Evolutionary conservation across 2,329 filamentous ascomycete species (phyloP).

Genomic region (Rhinocladiella mackenziei): DNA sequence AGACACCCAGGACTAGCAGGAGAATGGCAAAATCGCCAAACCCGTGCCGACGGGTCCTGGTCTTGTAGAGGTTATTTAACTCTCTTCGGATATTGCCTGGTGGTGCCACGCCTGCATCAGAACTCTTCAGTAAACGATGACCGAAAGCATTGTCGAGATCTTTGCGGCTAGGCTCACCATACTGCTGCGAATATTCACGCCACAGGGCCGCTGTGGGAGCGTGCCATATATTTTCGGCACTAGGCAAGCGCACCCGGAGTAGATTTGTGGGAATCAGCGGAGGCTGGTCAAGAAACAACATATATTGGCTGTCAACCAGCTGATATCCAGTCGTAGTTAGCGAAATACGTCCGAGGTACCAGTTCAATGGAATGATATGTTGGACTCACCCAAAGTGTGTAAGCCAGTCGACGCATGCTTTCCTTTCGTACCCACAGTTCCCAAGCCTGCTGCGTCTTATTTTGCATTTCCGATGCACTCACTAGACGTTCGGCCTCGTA

Average conservation of each 20-base stretch:
- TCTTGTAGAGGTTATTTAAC: background rate
- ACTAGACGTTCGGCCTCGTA: background rate
- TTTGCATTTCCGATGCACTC: background rate
- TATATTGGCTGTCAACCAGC: background rate
- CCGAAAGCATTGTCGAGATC: background rate
- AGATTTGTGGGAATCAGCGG: background rate
- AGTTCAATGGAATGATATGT: background rate
- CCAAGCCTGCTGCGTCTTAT: background rate
- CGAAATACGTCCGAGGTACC: background rate
- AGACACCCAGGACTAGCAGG: background rate
- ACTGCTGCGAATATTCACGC: background rate
- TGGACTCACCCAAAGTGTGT: background rate
- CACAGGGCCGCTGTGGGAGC: background rate
- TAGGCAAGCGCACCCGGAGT: background rate
- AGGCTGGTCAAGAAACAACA: background rate
- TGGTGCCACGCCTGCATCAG: background rate
- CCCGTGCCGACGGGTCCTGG: background rate
- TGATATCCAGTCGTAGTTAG: background rate
- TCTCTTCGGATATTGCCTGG: background rate
- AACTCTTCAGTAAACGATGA: no score
- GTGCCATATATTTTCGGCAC: background rate
- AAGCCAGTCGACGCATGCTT: background rate
- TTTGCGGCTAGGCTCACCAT: background rate
- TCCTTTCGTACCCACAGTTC: background rate
- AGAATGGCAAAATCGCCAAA: background rate